Evolutionary conservation across 306 rosid genomes (phyloP).

Genomic region (Inga oerstediana): DNA sequence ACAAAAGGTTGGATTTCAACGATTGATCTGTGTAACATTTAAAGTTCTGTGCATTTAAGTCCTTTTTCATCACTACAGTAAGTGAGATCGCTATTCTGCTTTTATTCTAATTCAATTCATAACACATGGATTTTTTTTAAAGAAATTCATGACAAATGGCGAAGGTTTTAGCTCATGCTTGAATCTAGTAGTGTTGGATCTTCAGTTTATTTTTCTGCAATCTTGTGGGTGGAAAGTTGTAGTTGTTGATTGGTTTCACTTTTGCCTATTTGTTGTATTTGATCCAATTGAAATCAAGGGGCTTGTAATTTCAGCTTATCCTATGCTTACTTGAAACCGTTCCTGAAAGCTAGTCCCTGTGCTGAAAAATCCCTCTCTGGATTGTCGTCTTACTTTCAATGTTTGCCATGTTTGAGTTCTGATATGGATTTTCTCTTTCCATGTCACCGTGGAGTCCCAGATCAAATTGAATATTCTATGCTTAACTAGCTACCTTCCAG

Average conservation of each 20-base stretch:
- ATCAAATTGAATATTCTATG: conserved; percentile 13
- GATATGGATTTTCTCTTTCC: conserved; percentile 25
- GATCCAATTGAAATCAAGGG: conserved; percentile 29
- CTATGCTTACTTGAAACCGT: conserved; percentile 5
- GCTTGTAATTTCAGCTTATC: conserved; percentile 31
- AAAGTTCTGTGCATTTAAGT: conserved; percentile 25
- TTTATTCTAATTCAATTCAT: conserved; percentile 13
- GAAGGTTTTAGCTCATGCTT: background rate
- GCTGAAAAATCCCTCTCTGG: conserved; percentile 12
- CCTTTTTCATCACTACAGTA: background rate
- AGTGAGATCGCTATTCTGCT: background rate
- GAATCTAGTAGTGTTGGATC: background rate
- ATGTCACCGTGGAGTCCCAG: background rate
- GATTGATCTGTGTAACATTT: conserved; percentile 1
- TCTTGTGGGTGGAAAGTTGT: conserved; percentile 26
- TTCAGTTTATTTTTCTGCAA: conserved; percentile 3
- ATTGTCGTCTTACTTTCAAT: conserved; percentile 23
- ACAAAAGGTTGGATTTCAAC: conserved; percentile 33
- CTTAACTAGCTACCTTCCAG: conserved; percentile 6
- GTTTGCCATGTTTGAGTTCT: conserved; percentile 18
- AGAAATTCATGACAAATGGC: background rate
- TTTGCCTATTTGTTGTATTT: background rate
- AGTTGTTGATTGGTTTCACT: conserved; percentile 15
- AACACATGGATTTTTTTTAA: conserved; percentile 1
- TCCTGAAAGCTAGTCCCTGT: conserved; percentile 14